Percentiles rank a stretch among this genome's conserved stretches.
These are phyloP conservation scores for Wickerhamiella bombiphila DNA, from an alignment of 805 yeast genomes.

Conservation along the genomic window DNA sequence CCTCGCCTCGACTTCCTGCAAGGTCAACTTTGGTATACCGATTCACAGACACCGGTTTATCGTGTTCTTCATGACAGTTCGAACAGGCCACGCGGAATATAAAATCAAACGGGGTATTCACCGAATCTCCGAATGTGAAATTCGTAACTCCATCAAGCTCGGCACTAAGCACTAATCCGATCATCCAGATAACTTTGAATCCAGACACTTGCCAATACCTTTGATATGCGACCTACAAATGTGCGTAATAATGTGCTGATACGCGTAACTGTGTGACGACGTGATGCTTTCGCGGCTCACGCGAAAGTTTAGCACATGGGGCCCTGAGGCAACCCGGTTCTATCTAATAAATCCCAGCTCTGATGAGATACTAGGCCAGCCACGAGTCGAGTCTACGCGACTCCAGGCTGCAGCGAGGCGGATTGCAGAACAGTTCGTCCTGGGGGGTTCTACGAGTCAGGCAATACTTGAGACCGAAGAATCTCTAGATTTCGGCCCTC, in stretches of 20 bases:
- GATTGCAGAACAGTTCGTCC: conserved; percentile 21
- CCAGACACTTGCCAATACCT: too few species aligned
- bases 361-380: conserved; percentile 18
- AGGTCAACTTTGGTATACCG: conserved; percentile 35
- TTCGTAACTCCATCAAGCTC: conserved; percentile 41
- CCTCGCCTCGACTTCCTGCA: conserved; percentile 63
- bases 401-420: conserved; percentile 21
- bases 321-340: conserved; percentile 11
- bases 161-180: conserved; percentile 26
- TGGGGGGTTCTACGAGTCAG: conserved; percentile 20
- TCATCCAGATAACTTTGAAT: conserved; percentile 14
- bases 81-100: conserved; percentile 63
- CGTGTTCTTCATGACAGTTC: conserved; percentile 63
- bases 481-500: conserved; percentile 3
- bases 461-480: conserved; percentile 16
- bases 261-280: background rate
- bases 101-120: conserved; percentile 53
- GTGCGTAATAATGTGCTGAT: background rate
- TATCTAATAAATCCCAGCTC: conserved; percentile 6
- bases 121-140: conserved; percentile 46
- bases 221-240: background rate
- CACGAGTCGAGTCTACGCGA: conserved; percentile 17
- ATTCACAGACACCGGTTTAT: conserved; percentile 54
- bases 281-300: too few species aligned
- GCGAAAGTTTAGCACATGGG: too few species aligned